Evolutionary conservation across 2,329 filamentous ascomycete genomes (phyloP).

Genomic region (Talaromyces marneffei): DNA sequence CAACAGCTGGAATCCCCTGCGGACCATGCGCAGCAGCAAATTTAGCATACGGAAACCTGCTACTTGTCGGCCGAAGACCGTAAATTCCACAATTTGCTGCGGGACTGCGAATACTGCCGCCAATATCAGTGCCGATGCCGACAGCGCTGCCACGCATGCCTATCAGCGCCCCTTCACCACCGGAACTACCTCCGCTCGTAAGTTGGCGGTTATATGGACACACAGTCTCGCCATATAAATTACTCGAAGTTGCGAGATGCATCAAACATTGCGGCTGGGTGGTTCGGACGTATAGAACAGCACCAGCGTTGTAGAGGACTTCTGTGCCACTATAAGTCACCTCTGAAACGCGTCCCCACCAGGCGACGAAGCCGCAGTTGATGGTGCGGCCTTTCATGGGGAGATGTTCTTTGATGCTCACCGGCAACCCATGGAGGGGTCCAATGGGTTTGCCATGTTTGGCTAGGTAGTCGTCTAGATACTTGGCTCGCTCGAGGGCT

Average conservation of each 20-base stretch:
- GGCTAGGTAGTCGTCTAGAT: constrained; percentile 32
- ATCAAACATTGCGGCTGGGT: constrained; percentile 60
- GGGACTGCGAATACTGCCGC: constrained; percentile 31
- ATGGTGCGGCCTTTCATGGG: constrained; percentile 9
- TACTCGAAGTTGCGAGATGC: constrained; percentile 37
- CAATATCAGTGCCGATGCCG: constrained; percentile 32
- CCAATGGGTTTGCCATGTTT: constrained; percentile 27
- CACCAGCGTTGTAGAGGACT: constrained; percentile 29
- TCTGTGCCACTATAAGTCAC: constrained; percentile 5
- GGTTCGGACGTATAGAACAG: constrained; percentile 52
- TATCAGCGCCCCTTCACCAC: constrained; percentile 33
- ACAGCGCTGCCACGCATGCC: constrained; percentile 30
- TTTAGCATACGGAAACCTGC: not conserved
- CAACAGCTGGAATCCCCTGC: constrained; percentile 20
- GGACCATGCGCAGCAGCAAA: not conserved
- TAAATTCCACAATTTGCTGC: constrained; percentile 31
- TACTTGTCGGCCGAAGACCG: constrained; percentile 29
- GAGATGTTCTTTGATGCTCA: constrained; percentile 33
- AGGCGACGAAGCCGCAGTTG: constrained; percentile 6
- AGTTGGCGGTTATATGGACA: constrained; percentile 26
- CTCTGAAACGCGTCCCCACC: constrained; percentile 9
- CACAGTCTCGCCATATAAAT: constrained; percentile 21
- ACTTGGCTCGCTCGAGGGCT: constrained; percentile 31
- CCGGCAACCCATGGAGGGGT: constrained; percentile 36
- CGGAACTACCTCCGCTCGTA: constrained; percentile 26